A percentile compares a stretch with the other conserved stretches of the same genome.
Evolutionary conservation across 306 rosid species (phyloP).

Genomic region (Potentilla sterilis): DNA sequence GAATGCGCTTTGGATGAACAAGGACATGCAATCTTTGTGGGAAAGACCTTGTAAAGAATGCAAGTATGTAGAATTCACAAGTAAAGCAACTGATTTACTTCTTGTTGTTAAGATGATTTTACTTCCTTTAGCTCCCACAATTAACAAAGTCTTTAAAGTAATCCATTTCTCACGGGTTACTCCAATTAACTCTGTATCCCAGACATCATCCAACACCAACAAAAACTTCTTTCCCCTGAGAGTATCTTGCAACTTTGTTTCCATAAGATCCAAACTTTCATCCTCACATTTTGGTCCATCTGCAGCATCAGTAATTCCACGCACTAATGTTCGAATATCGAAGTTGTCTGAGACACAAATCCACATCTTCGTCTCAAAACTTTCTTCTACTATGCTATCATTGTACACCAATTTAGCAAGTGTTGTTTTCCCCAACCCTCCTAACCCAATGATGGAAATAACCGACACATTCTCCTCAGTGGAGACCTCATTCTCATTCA

Average conservation of each 20-base stretch:
- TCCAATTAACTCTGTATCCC: background rate
- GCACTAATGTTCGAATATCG: background rate
- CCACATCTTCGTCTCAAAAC: slow-evolving; percentile 25
- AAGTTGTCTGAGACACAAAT: slow-evolving; percentile 20
- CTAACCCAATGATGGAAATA: slow-evolving; percentile 18
- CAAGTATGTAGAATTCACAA: background rate
- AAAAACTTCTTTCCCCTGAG: background rate
- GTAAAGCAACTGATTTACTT: background rate
- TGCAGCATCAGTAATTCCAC: background rate
- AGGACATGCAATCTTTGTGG: background rate
- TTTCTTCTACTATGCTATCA: background rate
- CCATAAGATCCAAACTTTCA: background rate
- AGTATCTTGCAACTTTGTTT: background rate
- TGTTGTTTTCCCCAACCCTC: slow-evolving; percentile 25
- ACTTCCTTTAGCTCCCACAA: slow-evolving; percentile 13
- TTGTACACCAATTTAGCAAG: slow-evolving; percentile 24
- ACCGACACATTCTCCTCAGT: background rate
- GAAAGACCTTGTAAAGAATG: background rate
- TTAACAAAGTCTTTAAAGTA: background rate
- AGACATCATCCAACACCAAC: slow-evolving; percentile 25
- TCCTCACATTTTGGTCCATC: background rate
- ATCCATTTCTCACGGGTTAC: background rate
- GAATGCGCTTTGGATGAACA: slow-evolving; percentile 3
- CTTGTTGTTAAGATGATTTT: slow-evolving; percentile 18
- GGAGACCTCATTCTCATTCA: no score